These are phyloP conservation scores for Colletotrichum tropicicola DNA, from an alignment of 2,329 filamentous ascomycete species.

Conservation along the genomic window DNA sequence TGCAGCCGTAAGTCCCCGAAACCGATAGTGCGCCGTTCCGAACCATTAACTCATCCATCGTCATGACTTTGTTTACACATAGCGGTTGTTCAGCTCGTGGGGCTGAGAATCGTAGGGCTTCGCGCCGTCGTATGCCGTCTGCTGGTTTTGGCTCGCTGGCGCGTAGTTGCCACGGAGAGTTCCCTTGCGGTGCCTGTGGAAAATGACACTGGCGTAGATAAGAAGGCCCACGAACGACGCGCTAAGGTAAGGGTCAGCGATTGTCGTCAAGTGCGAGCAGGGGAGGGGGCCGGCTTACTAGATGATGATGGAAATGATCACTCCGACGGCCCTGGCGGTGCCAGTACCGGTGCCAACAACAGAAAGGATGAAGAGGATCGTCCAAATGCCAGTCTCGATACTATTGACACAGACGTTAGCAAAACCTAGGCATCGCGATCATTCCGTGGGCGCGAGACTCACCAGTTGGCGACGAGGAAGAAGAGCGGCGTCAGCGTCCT, in stretches of 20 bases:
- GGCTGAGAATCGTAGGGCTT: neutral
- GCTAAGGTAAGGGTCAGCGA: slow-evolving; percentile 25
- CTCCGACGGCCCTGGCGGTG: neutral
- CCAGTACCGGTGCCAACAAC: slow-evolving; percentile 34
- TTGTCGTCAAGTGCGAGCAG: neutral
- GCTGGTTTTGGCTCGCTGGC: slow-evolving; percentile 13
- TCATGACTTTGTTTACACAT: neutral
- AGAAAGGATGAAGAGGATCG: slow-evolving; percentile 36
- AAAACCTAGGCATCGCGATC: neutral
- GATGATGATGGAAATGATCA: slow-evolving; percentile 36
- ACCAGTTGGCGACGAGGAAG: slow-evolving; percentile 38
- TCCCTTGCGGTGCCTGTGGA: slow-evolving; percentile 34
- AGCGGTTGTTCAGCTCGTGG: slow-evolving; percentile 1
- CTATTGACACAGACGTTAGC: slow-evolving; percentile 31
- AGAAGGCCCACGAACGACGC: slow-evolving; percentile 43
- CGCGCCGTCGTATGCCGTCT: neutral
- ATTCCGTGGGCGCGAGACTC: neutral
- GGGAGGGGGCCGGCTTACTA: slow-evolving; percentile 34
- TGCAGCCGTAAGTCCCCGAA: no score
- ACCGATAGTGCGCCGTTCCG: no score
- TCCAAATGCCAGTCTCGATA: slow-evolving; percentile 38
- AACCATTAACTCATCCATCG: neutral
- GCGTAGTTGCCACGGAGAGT: slow-evolving; percentile 15
- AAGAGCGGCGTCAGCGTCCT: slow-evolving; percentile 41
- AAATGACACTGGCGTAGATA: slow-evolving; percentile 41